These are phyloP conservation scores for Thecaphora thlaspeos DNA, from an alignment of 1,284 basidiomycete genomes.

Conservation along the genomic window DNA sequence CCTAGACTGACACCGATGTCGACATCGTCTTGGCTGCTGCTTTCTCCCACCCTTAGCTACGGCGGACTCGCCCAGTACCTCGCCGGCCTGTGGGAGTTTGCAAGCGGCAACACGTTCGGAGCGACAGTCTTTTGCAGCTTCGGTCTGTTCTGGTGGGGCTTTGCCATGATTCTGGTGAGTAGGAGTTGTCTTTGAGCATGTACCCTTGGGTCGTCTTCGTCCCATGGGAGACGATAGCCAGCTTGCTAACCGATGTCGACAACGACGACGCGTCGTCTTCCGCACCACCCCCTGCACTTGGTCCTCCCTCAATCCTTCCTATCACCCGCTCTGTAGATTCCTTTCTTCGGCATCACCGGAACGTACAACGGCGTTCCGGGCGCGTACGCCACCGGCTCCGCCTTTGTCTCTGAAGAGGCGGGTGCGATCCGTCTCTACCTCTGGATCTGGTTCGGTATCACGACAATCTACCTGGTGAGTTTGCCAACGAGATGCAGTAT, in stretches of 20 bases:
- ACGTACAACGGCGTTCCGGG: slow-evolving; percentile 31
- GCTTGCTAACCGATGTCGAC: too few species aligned
- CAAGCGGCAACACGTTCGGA: slow-evolving; percentile 42
- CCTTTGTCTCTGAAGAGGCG: slow-evolving; percentile 19
- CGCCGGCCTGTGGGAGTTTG: slow-evolving; percentile 47
- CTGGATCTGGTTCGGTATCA: slow-evolving; percentile 46
- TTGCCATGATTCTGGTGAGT: slow-evolving; percentile 23
- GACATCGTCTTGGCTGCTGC: too few species aligned
- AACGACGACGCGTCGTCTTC: too few species aligned
- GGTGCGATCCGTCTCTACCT: slow-evolving; percentile 32
- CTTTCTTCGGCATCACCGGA: slow-evolving; percentile 40
- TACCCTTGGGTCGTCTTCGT: too few species aligned
- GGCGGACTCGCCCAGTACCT: slow-evolving; percentile 40
- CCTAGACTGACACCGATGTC: too few species aligned
- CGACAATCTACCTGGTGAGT: slow-evolving; percentile 30
- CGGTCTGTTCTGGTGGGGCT: slow-evolving; percentile 48
- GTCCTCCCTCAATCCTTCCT: not conserved
- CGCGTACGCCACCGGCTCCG: slow-evolving; percentile 19
- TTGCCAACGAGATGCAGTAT: too few species aligned
- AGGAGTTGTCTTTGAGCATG: too few species aligned
- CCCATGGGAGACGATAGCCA: too few species aligned
- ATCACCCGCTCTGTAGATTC: slow-evolving; percentile 7
- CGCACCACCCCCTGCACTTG: too few species aligned
- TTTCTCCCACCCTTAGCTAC: too few species aligned
- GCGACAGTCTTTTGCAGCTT: slow-evolving; percentile 37